Percentiles rank a stretch among this genome's conserved stretches.
Conservation (phyloP, 179 eudicot species). For the Heliamphora pulchella region DNA sequence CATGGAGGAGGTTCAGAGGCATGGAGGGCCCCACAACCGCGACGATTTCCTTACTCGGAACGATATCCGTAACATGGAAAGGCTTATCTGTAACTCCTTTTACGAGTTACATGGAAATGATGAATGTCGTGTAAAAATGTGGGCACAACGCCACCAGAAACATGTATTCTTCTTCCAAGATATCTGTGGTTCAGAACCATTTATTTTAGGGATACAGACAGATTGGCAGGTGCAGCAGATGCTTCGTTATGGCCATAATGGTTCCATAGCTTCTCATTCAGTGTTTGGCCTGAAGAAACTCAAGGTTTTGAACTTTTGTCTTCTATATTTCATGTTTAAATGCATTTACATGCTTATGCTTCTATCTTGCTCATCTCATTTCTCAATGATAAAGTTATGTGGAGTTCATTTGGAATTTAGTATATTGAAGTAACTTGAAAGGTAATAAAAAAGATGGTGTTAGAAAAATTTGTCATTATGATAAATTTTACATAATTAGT, state of each 20-base stretch:
- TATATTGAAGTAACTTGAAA: too few relatives aligned
- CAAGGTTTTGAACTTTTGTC: slow-evolving; percentile 21
- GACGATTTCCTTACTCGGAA: slow-evolving; percentile 30
- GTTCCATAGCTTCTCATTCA: slow-evolving; percentile 25
- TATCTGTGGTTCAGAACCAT: slow-evolving; percentile 22
- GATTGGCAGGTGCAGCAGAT: slow-evolving; percentile 40
- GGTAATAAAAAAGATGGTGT: neutral
- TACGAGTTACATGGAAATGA: slow-evolving; percentile 25
- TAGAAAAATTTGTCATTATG: neutral
- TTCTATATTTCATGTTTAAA: neutral
- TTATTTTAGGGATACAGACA: slow-evolving; percentile 31
- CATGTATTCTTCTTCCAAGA: slow-evolving; percentile 27
- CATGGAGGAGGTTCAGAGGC: slow-evolving; percentile 29
- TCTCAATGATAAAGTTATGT: neutral
- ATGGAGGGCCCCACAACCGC: slow-evolving; percentile 28
- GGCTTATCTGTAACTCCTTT: slow-evolving; percentile 23
- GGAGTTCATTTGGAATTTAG: neutral
- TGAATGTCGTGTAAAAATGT: slow-evolving; percentile 23
- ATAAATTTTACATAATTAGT: neutral
- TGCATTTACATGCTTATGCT: neutral
- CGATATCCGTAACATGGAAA: slow-evolving; percentile 34
- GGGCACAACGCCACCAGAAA: slow-evolving; percentile 32
- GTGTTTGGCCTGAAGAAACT: slow-evolving; percentile 23
- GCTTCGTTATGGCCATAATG: slow-evolving; percentile 27
- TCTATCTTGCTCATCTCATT: neutral